Conservation (phyloP, 495 filamentous ascomycete genomes). For the Opeltia flavorubescens region DNA sequence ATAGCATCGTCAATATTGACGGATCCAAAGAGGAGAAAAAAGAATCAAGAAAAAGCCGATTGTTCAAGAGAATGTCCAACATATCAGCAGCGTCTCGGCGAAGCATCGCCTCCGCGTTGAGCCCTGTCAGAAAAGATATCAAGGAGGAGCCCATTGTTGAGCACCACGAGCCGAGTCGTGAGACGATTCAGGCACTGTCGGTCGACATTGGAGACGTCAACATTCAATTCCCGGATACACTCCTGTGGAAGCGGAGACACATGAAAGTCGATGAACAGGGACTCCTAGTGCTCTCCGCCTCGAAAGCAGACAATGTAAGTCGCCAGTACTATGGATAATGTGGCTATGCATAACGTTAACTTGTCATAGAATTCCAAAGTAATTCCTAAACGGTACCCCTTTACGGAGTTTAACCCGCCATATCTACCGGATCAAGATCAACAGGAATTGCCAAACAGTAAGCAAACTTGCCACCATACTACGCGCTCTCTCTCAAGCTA, state of each 20-base stretch:
- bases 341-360: constrained; percentile 10
- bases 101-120: constrained; percentile 40
- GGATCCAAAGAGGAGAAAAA: constrained; percentile 40
- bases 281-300: constrained; percentile 55
- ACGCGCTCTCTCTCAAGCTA: background rate
- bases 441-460: constrained; percentile 78
- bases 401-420: constrained; percentile 65
- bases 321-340: background rate
- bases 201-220: constrained; percentile 77
- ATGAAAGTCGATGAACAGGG: constrained; percentile 67
- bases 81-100: constrained; percentile 49
- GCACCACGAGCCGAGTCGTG: constrained; percentile 14
- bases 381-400: constrained; percentile 59
- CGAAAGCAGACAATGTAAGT: constrained; percentile 23
- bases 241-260: constrained; percentile 81
- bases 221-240: constrained; percentile 81
- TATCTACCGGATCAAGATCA: constrained; percentile 74
- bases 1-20: constrained; percentile 22
- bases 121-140: constrained; percentile 28
- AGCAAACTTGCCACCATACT: background rate
- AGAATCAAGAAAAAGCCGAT: constrained; percentile 51
- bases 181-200: constrained; percentile 23
- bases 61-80: constrained; percentile 68
- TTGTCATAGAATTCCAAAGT: constrained; percentile 31
- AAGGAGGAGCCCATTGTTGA: constrained; percentile 38